A percentile compares a stretch with the other conserved stretches of the same genome.
These are phyloP conservation scores for Coemansia asiatica DNA, from an alignment of 192 early-diverging fungal genomes.

Conservation along the genomic window DNA sequence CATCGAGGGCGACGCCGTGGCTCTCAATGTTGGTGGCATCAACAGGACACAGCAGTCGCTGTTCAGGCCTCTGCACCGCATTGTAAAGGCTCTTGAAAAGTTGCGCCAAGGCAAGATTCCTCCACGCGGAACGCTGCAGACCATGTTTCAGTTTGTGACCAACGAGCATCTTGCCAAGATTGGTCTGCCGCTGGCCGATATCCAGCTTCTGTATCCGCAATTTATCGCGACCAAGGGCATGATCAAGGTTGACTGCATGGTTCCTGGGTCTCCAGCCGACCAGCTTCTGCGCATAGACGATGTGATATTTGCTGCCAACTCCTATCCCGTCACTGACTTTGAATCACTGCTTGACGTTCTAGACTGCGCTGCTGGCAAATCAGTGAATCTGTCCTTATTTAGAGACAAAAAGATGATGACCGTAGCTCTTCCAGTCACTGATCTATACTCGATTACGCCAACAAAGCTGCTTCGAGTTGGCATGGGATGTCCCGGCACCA, in stretches of 20 bases:
- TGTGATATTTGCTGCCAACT: constrained; percentile 59
- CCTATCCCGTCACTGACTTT: constrained; percentile 61
- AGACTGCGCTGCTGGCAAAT: constrained; percentile 57
- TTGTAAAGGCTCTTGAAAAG: constrained; percentile 57
- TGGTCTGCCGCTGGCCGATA: constrained; percentile 1
- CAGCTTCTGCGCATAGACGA: constrained; percentile 58
- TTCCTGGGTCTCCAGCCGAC: constrained; percentile 63
- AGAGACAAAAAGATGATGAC: constrained; percentile 51
- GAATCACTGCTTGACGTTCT: constrained; percentile 59
- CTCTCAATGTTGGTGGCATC: constrained; percentile 60
- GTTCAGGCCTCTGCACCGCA: constrained; percentile 67
- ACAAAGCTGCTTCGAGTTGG: constrained; percentile 79
- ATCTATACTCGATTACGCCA: constrained; percentile 71
- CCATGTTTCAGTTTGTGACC: constrained; percentile 64
- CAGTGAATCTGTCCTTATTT: constrained; percentile 53
- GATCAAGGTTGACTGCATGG: constrained; percentile 58
- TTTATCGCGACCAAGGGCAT: constrained; percentile 42
- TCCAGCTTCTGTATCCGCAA: neutral
- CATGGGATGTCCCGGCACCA: constrained; percentile 31
- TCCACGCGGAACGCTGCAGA: constrained; percentile 68
- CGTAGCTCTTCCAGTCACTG: constrained; percentile 57
- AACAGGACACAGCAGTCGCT: constrained; percentile 59
- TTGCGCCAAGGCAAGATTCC: constrained; percentile 55
- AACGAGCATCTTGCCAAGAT: constrained; percentile 45
- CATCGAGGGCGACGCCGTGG: constrained; percentile 70